Evolutionary conservation across 2,329 filamentous ascomycete genomes (phyloP).

Genomic region (Cladobotryum mycophilum): DNA sequence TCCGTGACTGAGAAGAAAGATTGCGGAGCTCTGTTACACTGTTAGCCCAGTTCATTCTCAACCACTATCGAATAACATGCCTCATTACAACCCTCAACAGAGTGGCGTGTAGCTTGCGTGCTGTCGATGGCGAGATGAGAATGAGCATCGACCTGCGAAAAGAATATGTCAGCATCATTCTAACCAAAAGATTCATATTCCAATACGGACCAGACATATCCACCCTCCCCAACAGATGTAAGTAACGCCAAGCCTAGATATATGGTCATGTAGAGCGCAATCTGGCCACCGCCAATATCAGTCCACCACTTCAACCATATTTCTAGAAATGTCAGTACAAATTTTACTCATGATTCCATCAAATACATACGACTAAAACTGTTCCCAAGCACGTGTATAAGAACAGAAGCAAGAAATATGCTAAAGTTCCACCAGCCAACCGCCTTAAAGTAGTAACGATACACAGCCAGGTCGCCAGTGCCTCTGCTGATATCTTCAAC

Average conservation of each 20-base stretch:
- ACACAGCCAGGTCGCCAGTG: constrained; percentile 12
- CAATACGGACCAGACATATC: no score
- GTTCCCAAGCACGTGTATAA: constrained; percentile 11
- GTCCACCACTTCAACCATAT: constrained; percentile 30
- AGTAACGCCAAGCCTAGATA: constrained; percentile 11
- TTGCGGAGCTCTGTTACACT: neutral
- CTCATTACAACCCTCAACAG: no score
- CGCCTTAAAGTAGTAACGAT: constrained; percentile 14
- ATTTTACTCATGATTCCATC: neutral
- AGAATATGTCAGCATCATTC: no score
- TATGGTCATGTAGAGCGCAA: constrained; percentile 14
- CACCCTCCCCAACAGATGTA: no score
- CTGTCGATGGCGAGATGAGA: no score
- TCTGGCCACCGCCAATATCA: constrained; percentile 13
- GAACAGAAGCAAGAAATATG: constrained; percentile 8
- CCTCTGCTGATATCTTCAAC: neutral
- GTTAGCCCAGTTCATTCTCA: no score
- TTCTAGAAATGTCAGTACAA: neutral
- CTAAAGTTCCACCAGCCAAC: constrained; percentile 11
- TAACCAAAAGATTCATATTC: no score
- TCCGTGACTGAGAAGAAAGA: neutral
- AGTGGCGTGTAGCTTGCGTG: no score
- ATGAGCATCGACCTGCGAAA: no score
- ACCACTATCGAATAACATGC: no score
- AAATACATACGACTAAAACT: constrained; percentile 10